Evolutionary conservation across 192 early-diverging fungal genomes (phyloP).

Genomic region (Mortierella antarctica): DNA sequence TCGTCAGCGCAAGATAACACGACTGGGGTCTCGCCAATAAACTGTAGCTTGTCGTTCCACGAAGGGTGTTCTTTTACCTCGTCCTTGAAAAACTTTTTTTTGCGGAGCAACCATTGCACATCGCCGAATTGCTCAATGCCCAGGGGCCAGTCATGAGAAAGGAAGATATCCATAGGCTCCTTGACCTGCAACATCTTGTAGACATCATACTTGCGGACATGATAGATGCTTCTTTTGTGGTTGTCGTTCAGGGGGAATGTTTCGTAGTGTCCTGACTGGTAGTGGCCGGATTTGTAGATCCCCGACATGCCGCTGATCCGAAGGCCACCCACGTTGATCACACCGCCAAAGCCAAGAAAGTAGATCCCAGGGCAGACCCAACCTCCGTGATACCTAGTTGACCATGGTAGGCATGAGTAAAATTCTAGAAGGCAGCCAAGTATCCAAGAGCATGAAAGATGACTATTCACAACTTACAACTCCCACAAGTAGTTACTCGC

Average conservation of each 20-base stretch:
- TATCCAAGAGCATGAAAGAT: not conserved
- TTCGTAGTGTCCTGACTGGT: slow-evolving; percentile 79
- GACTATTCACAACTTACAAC: slow-evolving; percentile 66
- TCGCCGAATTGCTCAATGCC: slow-evolving; percentile 87
- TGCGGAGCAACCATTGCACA: slow-evolving; percentile 62
- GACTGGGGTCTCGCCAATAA: not conserved
- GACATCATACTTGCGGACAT: slow-evolving; percentile 87
- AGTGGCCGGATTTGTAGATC: slow-evolving; percentile 80
- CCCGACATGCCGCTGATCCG: slow-evolving; percentile 95
- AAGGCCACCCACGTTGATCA: slow-evolving; percentile 88
- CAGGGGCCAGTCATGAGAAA: slow-evolving; percentile 98
- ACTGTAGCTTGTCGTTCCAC: not conserved
- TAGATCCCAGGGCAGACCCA: slow-evolving; percentile 96
- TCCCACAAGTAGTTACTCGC: slow-evolving; percentile 95
- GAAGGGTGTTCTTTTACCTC: slow-evolving; percentile 68
- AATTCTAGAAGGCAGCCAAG: not conserved
- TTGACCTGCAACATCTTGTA: slow-evolving; percentile 79
- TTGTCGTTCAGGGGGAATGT: slow-evolving; percentile 76
- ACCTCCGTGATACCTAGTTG: slow-evolving; percentile 85
- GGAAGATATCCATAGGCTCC: slow-evolving; percentile 85
- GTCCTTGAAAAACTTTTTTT: slow-evolving; percentile 77
- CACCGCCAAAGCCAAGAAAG: slow-evolving; percentile 88
- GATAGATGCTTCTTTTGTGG: slow-evolving; percentile 82
- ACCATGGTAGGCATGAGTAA: not conserved
- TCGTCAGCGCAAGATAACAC: too few relatives aligned